Evolutionary conservation across 768 basidiomycete species (phyloP).

Genomic region (Leccinum subtestaceum): DNA sequence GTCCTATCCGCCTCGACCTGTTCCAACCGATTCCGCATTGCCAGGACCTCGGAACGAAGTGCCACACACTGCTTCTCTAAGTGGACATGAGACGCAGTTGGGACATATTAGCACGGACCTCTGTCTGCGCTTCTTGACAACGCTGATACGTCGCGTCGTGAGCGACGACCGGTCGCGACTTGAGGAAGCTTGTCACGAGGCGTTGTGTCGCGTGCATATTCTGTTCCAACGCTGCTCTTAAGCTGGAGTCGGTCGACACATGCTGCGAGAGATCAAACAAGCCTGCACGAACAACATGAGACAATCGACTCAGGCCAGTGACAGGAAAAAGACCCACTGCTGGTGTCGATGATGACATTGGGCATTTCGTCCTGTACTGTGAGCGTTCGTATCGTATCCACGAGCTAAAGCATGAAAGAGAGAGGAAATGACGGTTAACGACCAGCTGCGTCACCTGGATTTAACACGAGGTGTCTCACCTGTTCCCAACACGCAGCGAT

Average conservation of each 20-base stretch:
- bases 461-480: conserved; percentile 38
- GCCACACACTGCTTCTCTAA: conserved; percentile 47
- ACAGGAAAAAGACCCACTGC: conserved; percentile 32
- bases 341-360: conserved; percentile 38
- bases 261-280: conserved; percentile 34
- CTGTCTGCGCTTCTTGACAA: conserved; percentile 54
- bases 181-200: conserved; percentile 56
- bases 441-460: not conserved
- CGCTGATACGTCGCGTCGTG: conserved; percentile 42
- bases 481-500: conserved; percentile 81
- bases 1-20: conserved; percentile 51
- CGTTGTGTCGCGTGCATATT: conserved; percentile 57
- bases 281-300: conserved; percentile 16
- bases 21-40: conserved; percentile 47
- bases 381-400: conserved; percentile 62
- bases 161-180: conserved; percentile 32
- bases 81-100: not conserved
- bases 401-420: conserved; percentile 43
- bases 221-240: conserved; percentile 47
- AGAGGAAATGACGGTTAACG: not conserved
- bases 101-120: conserved; percentile 42
- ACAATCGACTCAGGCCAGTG: not conserved
- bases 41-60: conserved; percentile 55
- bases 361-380: conserved; percentile 51
- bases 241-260: conserved; percentile 27